Evolutionary conservation across 768 basidiomycete genomes (phyloP).

Genomic region (Tubosaeta sp.): DNA sequence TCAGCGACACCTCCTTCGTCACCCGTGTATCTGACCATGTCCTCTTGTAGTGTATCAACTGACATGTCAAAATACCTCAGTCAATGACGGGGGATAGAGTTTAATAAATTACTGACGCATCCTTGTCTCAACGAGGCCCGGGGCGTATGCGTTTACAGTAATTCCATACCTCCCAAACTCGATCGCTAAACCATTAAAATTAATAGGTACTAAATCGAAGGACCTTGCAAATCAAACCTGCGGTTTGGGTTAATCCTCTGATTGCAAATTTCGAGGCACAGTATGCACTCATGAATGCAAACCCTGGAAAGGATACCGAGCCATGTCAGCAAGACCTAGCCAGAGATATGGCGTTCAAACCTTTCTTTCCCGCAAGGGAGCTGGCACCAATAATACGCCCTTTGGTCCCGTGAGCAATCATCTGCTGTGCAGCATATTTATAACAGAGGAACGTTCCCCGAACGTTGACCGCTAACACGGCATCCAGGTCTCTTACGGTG

Average conservation of each 20-base stretch:
- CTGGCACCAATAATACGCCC: constrained; percentile 39
- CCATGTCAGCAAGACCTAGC: not conserved
- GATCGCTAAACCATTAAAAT: constrained; percentile 21
- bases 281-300: constrained; percentile 28
- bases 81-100: not conserved
- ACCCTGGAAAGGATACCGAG: constrained; percentile 23
- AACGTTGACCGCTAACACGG: constrained; percentile 35
- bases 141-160: constrained; percentile 35
- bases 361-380: constrained; percentile 36
- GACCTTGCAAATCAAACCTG: constrained; percentile 10
- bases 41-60: constrained; percentile 17
- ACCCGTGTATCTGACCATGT: constrained; percentile 9
- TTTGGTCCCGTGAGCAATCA: constrained; percentile 40
- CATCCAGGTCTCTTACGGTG: constrained; percentile 30
- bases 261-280: constrained; percentile 40
- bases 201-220: not conserved
- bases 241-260: constrained; percentile 37
- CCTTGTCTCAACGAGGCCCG: constrained; percentile 25
- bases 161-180: constrained; percentile 30
- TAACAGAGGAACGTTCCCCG: constrained; percentile 39
- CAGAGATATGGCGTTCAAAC: not conserved
- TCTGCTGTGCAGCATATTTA: constrained; percentile 40
- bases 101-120: constrained; percentile 24
- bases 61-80: too few relatives aligned
- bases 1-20: constrained; percentile 11